Percentiles rank a stretch among this genome's conserved stretches.
These are phyloP conservation scores for Phytophthora chlamydospora DNA, from an alignment of 352 stramenopile genomes.

Conservation along the genomic window DNA sequence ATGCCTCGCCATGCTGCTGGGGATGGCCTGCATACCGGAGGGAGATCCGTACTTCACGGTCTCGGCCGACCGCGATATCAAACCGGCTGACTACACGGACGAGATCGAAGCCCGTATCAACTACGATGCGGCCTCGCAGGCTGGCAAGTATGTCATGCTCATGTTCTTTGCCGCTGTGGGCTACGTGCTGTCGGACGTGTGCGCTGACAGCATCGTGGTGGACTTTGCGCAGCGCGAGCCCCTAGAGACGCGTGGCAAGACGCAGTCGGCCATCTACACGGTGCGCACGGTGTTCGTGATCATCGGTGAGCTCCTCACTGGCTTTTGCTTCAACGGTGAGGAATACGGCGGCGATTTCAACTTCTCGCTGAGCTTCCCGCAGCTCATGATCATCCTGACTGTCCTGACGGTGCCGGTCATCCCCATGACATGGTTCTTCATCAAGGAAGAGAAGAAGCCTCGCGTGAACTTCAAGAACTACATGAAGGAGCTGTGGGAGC, in stretches of 20 bases:
- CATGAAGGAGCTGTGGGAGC: constrained; percentile 7
- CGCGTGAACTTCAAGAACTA: constrained; percentile 7
- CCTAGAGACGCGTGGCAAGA: constrained; percentile 39
- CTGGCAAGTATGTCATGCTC: constrained; percentile 34
- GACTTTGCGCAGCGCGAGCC: constrained; percentile 51
- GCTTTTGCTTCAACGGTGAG: constrained; percentile 38
- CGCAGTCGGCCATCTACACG: constrained; percentile 30
- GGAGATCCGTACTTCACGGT: constrained; percentile 39
- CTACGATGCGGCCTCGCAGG: constrained; percentile 17
- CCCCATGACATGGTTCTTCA: constrained; percentile 25
- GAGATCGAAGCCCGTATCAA: constrained; percentile 27
- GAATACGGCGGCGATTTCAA: constrained; percentile 33
- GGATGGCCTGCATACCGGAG: constrained; percentile 31
- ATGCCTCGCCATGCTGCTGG: constrained; percentile 36
- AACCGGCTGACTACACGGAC: constrained; percentile 30
- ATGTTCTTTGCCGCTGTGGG: constrained; percentile 35
- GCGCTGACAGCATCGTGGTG: constrained; percentile 39
- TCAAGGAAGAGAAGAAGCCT: constrained; percentile 11
- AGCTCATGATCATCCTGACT: constrained; percentile 39
- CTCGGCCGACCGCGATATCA: constrained; percentile 21
- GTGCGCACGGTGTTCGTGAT: constrained; percentile 31
- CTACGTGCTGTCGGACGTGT: constrained; percentile 35
- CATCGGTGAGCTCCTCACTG: constrained; percentile 28
- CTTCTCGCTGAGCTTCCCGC: constrained; percentile 35
- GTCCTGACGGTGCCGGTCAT: constrained; percentile 24